These are phyloP conservation scores for Chrysoporthe puriensis DNA, from an alignment of 2,329 filamentous ascomycete species.

Conservation along the genomic window DNA sequence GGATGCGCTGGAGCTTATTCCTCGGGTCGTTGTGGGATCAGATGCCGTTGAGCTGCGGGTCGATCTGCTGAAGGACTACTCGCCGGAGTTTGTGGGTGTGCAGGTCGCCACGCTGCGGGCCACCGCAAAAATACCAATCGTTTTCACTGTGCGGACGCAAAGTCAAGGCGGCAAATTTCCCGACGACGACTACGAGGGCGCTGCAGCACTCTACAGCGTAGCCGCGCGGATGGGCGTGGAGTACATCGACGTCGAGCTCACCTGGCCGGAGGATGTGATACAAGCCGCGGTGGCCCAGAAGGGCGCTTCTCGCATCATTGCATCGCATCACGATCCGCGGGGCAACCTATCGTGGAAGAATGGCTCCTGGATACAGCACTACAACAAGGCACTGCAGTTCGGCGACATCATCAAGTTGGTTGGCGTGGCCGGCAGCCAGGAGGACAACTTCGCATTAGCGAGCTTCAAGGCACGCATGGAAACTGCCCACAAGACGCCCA, in stretches of 20 bases:
- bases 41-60: constrained; percentile 95
- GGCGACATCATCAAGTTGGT: constrained; percentile 96
- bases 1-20: constrained; percentile 65
- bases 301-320: constrained; percentile 81
- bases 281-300: constrained; percentile 68
- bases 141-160: constrained; percentile 88
- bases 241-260: constrained; percentile 92
- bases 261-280: constrained; percentile 77
- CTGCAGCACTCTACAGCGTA: constrained; percentile 73
- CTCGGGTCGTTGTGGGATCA: constrained; percentile 76
- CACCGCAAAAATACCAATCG: constrained; percentile 74
- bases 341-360: constrained; percentile 84
- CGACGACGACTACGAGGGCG: constrained; percentile 72
- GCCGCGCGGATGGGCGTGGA: constrained; percentile 86
- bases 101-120: constrained; percentile 82
- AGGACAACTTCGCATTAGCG: constrained; percentile 85
- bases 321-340: constrained; percentile 89
- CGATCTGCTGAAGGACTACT: constrained; percentile 79
- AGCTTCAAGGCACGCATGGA: constrained; percentile 80
- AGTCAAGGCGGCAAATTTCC: constrained; percentile 89
- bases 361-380: constrained; percentile 88
- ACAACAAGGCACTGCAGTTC: constrained; percentile 86
- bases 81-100: constrained; percentile 75
- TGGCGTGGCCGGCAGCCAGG: constrained; percentile 72
- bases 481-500: constrained; percentile 73